Evolutionary conservation across 768 basidiomycete species (phyloP).

Genomic region (Pisolithus orientalis): DNA sequence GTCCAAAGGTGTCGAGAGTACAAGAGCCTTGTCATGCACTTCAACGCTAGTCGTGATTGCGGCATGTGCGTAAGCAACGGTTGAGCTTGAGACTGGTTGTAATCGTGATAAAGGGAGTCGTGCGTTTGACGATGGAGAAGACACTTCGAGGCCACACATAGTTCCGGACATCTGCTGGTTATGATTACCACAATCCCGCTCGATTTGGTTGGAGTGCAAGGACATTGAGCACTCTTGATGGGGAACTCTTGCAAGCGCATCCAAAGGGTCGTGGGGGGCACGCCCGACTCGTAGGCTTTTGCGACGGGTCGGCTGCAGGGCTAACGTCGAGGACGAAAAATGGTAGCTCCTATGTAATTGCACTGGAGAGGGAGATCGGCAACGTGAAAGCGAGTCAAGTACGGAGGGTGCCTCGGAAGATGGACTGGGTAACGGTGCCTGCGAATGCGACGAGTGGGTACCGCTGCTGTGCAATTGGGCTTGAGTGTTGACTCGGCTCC

Average conservation of each 20-base stretch:
- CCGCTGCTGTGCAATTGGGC: constrained; percentile 12
- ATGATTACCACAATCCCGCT: constrained; percentile 25
- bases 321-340: constrained; percentile 20
- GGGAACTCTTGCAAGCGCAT: constrained; percentile 16
- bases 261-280: constrained; percentile 10
- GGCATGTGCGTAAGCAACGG: constrained; percentile 8
- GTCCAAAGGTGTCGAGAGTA: constrained; percentile 38
- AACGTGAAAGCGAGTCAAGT: constrained; percentile 28
- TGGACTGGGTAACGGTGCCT: constrained; percentile 22
- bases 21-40: constrained; percentile 18
- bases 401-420: constrained; percentile 7
- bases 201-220: constrained; percentile 16
- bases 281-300: constrained; percentile 26
- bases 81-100: constrained; percentile 10
- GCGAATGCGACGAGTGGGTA: constrained; percentile 23
- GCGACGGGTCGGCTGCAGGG: constrained; percentile 23
- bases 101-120: constrained; percentile 13
- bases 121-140: constrained; percentile 9
- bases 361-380: constrained; percentile 41
- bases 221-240: constrained; percentile 21
- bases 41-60: constrained; percentile 8
- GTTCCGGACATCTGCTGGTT: constrained; percentile 28
- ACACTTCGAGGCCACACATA: constrained; percentile 20
- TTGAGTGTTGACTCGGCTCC: constrained; percentile 11
- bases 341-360: constrained; percentile 31